Percentiles rank a stretch among this genome's conserved stretches.
Conservation (phyloP, 441 rosid species). For the Gossypium davidsonii region DNA sequence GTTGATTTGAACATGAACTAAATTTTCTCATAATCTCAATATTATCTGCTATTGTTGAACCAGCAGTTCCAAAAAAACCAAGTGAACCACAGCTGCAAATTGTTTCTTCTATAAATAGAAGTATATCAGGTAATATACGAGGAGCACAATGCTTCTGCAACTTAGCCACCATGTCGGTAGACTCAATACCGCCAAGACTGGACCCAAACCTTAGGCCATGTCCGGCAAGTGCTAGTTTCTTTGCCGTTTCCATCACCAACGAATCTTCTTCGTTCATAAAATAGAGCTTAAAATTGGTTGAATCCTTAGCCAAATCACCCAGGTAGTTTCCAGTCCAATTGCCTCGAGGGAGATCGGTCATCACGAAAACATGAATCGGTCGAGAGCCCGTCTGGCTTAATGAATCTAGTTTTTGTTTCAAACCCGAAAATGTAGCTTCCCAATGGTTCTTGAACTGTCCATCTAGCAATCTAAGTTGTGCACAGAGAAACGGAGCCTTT, state of each 20-base stretch:
- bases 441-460: slow-evolving; percentile 93
- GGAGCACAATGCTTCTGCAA: slow-evolving; percentile 38
- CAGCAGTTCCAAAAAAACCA: slow-evolving; percentile 85
- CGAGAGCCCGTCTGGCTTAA: slow-evolving; percentile 32
- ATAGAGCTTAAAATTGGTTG: slow-evolving; percentile 36
- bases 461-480: slow-evolving; percentile 81
- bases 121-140: slow-evolving; percentile 38
- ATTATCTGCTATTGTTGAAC: slow-evolving; percentile 84
- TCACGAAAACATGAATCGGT: slow-evolving; percentile 54
- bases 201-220: slow-evolving; percentile 47
- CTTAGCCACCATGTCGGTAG: slow-evolving; percentile 20
- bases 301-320: slow-evolving; percentile 46
- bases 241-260: slow-evolving; percentile 36
- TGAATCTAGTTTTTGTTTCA: slow-evolving; percentile 60
- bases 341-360: slow-evolving; percentile 85
- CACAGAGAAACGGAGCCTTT: slow-evolving; percentile 71
- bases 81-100: slow-evolving; percentile 85
- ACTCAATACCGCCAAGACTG: slow-evolving; percentile 23
- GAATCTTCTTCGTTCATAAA: slow-evolving; percentile 39
- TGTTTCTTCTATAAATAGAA: slow-evolving; percentile 69
- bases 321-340: slow-evolving; percentile 80
- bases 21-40: slow-evolving; percentile 67
- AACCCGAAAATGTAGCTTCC: slow-evolving; percentile 53
- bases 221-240: slow-evolving; percentile 36
- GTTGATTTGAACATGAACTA: slow-evolving; percentile 34